A percentile compares a stretch with the other conserved stretches of the same genome.
These are phyloP conservation scores for Pulveroboletus ravenelii DNA, from an alignment of 768 basidiomycete genomes.

Conservation along the genomic window DNA sequence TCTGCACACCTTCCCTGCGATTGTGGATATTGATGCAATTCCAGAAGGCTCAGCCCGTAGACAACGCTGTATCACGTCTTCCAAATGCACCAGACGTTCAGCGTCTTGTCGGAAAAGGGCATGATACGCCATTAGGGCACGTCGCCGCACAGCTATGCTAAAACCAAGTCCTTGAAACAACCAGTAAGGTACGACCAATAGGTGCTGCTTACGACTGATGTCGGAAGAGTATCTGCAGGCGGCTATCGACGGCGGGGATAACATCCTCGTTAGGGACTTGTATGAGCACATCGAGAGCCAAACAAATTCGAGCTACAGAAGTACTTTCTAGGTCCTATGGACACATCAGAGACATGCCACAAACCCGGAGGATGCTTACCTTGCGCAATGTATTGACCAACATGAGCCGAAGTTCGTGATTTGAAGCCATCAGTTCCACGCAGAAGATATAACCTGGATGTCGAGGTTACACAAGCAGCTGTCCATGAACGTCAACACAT, in stretches of 20 bases:
- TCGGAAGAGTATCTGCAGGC: slow-evolving; percentile 59
- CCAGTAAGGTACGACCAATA: slow-evolving; percentile 9
- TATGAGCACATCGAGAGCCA: slow-evolving; percentile 69
- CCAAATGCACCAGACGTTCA: slow-evolving; percentile 42
- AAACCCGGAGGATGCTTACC: slow-evolving; percentile 34
- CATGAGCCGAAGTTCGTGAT: slow-evolving; percentile 75
- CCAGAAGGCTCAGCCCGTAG: slow-evolving; percentile 9
- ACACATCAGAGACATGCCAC: slow-evolving; percentile 2
- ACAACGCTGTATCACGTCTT: slow-evolving; percentile 17
- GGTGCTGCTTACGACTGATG: slow-evolving; percentile 69
- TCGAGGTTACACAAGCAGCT: background rate
- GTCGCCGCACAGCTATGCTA: slow-evolving; percentile 57
- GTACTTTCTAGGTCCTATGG: slow-evolving; percentile 67
- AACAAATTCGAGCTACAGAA: slow-evolving; percentile 51
- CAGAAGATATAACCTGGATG: slow-evolving; percentile 74
- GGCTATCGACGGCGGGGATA: slow-evolving; percentile 69
- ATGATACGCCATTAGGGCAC: slow-evolving; percentile 56
- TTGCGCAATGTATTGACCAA: slow-evolving; percentile 83
- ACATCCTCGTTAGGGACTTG: slow-evolving; percentile 58
- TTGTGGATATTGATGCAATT: slow-evolving; percentile 6
- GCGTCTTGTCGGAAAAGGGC: slow-evolving; percentile 45
- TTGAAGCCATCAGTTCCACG: slow-evolving; percentile 59
- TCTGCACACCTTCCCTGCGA: slow-evolving; percentile 22
- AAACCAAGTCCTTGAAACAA: slow-evolving; percentile 8
- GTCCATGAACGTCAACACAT: slow-evolving; percentile 6